These are phyloP conservation scores for Talaromyces funiculosus DNA, from an alignment of 2,329 filamentous ascomycete species.

Conservation along the genomic window DNA sequence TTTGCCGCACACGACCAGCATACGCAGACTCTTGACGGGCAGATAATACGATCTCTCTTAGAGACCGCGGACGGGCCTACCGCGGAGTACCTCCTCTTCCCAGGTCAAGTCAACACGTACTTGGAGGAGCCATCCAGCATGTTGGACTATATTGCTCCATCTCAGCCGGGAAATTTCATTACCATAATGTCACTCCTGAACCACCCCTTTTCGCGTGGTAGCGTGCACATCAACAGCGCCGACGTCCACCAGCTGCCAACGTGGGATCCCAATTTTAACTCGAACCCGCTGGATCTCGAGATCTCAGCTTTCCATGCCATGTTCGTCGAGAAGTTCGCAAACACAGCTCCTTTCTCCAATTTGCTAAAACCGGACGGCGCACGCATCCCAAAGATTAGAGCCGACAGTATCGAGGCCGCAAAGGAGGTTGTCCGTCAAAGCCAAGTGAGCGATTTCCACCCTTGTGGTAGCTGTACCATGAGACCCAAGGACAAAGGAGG, in stretches of 20 bases:
- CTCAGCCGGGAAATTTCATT: slow-evolving; percentile 9
- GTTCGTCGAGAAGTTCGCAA: slow-evolving; percentile 10
- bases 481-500: slow-evolving; percentile 24
- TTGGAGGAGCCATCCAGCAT: background rate
- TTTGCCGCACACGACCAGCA: background rate
- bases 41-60: background rate
- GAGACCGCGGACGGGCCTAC: slow-evolving; percentile 5
- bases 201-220: slow-evolving; percentile 13
- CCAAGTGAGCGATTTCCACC: slow-evolving; percentile 41
- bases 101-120: slow-evolving; percentile 8
- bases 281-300: slow-evolving; percentile 9
- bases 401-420: slow-evolving; percentile 13
- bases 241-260: background rate
- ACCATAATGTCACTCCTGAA: slow-evolving; percentile 11
- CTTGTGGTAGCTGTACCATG: slow-evolving; percentile 31
- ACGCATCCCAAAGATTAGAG: slow-evolving; percentile 1
- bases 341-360: slow-evolving; percentile 7
- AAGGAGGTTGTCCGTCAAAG: slow-evolving; percentile 39
- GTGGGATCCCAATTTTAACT: slow-evolving; percentile 4
- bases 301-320: slow-evolving; percentile 5
- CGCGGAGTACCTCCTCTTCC: slow-evolving; percentile 8
- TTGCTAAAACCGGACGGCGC: slow-evolving; percentile 10
- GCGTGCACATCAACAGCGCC: slow-evolving; percentile 5
- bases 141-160: background rate
- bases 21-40: slow-evolving; percentile 4